These are phyloP conservation scores for Ophiostoma montium DNA, from an alignment of 2,329 filamentous ascomycete genomes.

Conservation along the genomic window DNA sequence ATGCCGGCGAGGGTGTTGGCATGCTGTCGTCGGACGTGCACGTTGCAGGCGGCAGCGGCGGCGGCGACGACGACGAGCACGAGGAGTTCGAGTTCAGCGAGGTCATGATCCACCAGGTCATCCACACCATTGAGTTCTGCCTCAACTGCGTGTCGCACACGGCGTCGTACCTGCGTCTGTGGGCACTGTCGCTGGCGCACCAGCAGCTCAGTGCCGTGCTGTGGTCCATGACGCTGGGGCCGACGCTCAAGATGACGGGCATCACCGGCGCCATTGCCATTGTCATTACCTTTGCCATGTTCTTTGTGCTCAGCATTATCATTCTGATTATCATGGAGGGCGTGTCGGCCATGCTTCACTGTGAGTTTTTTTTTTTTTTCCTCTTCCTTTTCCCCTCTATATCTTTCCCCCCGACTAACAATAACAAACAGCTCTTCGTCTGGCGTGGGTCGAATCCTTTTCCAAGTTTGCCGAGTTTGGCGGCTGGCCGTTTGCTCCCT, in stretches of 20 bases:
- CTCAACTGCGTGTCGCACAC: conserved; percentile 98
- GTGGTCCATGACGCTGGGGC: conserved; percentile 88
- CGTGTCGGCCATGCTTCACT: conserved; percentile 86
- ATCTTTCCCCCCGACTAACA: no score
- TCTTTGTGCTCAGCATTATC: conserved; percentile 62
- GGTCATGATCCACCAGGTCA: conserved; percentile 97
- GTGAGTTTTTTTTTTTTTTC: background rate
- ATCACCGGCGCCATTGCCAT: conserved; percentile 63
- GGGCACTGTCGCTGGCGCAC: conserved; percentile 92
- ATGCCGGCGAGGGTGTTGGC: conserved; percentile 60
- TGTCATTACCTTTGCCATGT: conserved; percentile 70
- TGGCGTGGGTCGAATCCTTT: conserved; percentile 97
- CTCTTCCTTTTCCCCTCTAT: background rate
- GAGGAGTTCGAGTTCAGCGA: conserved; percentile 97
- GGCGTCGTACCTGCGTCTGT: conserved; percentile 94
- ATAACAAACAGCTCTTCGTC: conserved; percentile 37
- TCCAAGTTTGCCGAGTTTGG: conserved; percentile 93
- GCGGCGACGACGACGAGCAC: conserved; percentile 47
- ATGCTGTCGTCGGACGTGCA: conserved; percentile 67
- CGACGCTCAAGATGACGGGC: conserved; percentile 54
- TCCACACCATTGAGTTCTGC: conserved; percentile 98
- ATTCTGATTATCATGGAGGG: conserved; percentile 91
- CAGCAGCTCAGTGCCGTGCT: conserved; percentile 92
- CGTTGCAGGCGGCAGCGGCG: conserved; percentile 28
- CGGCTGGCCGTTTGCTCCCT: conserved; percentile 74